Evolutionary conservation across 179 eudicot species (phyloP).

Genomic region (Spinacia oleracea): DNA sequence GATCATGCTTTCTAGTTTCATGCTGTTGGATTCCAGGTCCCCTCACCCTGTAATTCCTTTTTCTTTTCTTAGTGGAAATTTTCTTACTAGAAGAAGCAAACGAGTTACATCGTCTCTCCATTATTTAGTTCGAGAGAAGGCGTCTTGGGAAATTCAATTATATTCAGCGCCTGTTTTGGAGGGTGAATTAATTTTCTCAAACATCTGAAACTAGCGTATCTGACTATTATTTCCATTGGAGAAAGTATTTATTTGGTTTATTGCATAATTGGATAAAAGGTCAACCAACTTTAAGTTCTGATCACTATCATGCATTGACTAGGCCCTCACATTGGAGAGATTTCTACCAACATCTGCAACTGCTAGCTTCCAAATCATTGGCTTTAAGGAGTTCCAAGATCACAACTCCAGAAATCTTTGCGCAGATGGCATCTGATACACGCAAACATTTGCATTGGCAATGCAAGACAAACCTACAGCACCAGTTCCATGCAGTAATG

Average conservation of each 20-base stretch:
- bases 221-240: neutral
- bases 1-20: neutral
- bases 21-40: neutral
- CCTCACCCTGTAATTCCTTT: neutral
- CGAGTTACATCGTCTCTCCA: neutral
- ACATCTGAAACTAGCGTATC: neutral
- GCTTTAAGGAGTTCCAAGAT: conserved; percentile 59
- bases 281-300: conserved; percentile 2
- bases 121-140: neutral
- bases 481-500: conserved; percentile 54
- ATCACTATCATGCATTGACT: conserved; percentile 24
- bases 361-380: conserved; percentile 64
- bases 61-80: neutral
- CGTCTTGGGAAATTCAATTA: neutral
- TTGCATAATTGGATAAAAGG: neutral
- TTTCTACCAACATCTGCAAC: conserved; percentile 59
- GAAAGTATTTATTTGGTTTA: neutral
- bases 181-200: neutral
- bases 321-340: conserved; percentile 75
- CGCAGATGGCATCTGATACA: conserved; percentile 51
- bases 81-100: neutral
- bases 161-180: neutral
- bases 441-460: conserved; percentile 40
- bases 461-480: conserved; percentile 46
- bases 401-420: conserved; percentile 51